Base-by-base conservation (phyloP, 2,329 filamentous ascomycete species). In the Kalaharituber pfeilii region DNA sequence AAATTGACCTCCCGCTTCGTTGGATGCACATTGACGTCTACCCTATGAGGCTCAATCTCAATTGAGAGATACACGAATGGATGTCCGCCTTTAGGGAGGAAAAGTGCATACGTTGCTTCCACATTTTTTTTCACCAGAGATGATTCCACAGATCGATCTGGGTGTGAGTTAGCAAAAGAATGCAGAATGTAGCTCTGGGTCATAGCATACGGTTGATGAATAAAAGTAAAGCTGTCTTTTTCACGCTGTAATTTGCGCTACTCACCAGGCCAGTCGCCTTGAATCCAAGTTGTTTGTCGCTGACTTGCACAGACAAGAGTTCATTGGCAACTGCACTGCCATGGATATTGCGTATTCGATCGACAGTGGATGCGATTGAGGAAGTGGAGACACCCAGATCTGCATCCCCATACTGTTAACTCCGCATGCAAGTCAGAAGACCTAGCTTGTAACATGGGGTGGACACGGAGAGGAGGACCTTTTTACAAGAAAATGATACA, bases 1-100 rank as follows among this genome's bases (percentile, higher is more conserved):
- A 98, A 96, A 65, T 96, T 91, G 20, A 98, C 91, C 66, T 98
- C 89, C 51, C 86, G 77, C 68, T 98, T 98, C 0, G 91, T 98
- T 0, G 91, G 91, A 67, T 98, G 91, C 0, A 98, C 84, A 62
- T 98, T 98, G 65, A 98, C 93, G 67, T 98, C 91, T 3, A 98
- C 86, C 52, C 89, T 76, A 25, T 83, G 79, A 1, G 91, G 89
- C 62, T 96, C 88, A 55, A 98, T 94, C 56, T 94, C 84, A 2
- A 98, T 75, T 65, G 82, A 91, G 25, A 98, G 74, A 65, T 98
- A 98, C 55, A 89, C 74, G 66, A 96, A 98, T 0, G 91, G 91
- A 65, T 94, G 91, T 1, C 87, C 86, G 29, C 85, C 86, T 69
- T 96, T 98, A 0, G 91, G 91, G 3, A 98, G 71, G 60, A 94